Percentiles rank a stretch among this genome's conserved stretches.
These are phyloP conservation scores for Phylloporus rhodoxanthus DNA, from an alignment of 768 basidiomycete genomes.

Conservation along the genomic window DNA sequence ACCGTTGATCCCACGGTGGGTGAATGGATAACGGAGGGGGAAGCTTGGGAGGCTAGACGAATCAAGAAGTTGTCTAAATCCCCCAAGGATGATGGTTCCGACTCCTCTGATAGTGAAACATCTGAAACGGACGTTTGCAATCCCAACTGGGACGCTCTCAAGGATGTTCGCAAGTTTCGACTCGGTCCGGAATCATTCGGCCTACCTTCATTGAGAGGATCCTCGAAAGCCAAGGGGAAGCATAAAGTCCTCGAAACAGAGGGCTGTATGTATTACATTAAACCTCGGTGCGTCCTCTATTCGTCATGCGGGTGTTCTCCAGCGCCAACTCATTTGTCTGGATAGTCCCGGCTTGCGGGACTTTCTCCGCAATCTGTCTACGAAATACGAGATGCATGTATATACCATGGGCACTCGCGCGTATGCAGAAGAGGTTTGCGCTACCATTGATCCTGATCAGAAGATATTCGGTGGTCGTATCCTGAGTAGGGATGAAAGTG, in stretches of 20 bases:
- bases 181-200: constrained; percentile 72
- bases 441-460: constrained; percentile 85
- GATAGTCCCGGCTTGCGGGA: constrained; percentile 73
- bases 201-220: constrained; percentile 38
- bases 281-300: constrained; percentile 67
- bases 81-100: constrained; percentile 27
- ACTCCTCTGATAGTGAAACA: constrained; percentile 36
- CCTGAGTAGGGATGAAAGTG: constrained; percentile 91
- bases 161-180: constrained; percentile 85
- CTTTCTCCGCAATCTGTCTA: constrained; percentile 67
- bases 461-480: constrained; percentile 83
- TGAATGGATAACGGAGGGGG: constrained; percentile 89
- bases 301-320: not conserved
- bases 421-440: constrained; percentile 93
- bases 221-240: constrained; percentile 48
- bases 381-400: constrained; percentile 96
- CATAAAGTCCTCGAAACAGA: constrained; percentile 63
- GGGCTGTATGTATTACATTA: constrained; percentile 95
- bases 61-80: constrained; percentile 35
- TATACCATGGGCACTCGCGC: constrained; percentile 99
- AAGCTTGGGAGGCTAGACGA: constrained; percentile 68
- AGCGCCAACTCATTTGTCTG: not conserved
- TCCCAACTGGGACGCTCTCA: constrained; percentile 88
- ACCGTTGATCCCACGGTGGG: constrained; percentile 98
- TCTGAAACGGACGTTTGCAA: constrained; percentile 61